A percentile compares a stretch with the other conserved stretches of the same genome.
Evolutionary conservation across 352 stramenopile genomes (phyloP).

Genomic region (Salisapilia sapeloensis): DNA sequence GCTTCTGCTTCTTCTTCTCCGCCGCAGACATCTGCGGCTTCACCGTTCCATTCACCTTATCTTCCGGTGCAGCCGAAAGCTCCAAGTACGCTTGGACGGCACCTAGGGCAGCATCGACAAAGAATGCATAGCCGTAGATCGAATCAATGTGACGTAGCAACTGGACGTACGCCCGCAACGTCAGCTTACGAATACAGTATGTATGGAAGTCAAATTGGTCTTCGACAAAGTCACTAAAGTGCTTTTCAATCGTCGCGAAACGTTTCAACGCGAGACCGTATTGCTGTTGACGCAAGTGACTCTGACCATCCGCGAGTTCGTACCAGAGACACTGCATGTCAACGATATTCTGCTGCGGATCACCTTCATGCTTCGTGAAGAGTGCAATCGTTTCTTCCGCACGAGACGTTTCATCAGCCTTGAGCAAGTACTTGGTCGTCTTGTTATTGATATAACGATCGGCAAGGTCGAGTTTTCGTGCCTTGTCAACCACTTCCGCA

Average conservation of each 20-base stretch:
- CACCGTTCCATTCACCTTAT: slow-evolving; percentile 35
- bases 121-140: slow-evolving; percentile 83
- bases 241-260: slow-evolving; percentile 90
- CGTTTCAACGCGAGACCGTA: slow-evolving; percentile 87
- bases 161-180: slow-evolving; percentile 89
- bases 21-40: slow-evolving; percentile 78
- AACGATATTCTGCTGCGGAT: slow-evolving; percentile 92
- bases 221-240: slow-evolving; percentile 96
- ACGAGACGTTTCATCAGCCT: slow-evolving; percentile 84
- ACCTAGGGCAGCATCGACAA: slow-evolving; percentile 74
- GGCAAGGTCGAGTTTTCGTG: slow-evolving; percentile 88
- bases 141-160: slow-evolving; percentile 89
- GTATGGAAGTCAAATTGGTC: slow-evolving; percentile 99
- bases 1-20: slow-evolving; percentile 87
- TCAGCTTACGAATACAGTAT: slow-evolving; percentile 98
- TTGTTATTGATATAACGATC: slow-evolving; percentile 99
- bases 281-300: slow-evolving; percentile 38
- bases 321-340: slow-evolving; percentile 99
- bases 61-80: slow-evolving; percentile 29
- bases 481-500: slow-evolving; percentile 84
- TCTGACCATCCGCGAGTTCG: slow-evolving; percentile 82
- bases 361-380: slow-evolving; percentile 94
- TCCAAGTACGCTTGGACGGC: slow-evolving; percentile 83
- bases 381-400: slow-evolving; percentile 90
- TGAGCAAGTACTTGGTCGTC: slow-evolving; percentile 93